Evolutionary conservation across 345 rosid genomes (phyloP).

Genomic region (Toxicodendron radicans): DNA sequence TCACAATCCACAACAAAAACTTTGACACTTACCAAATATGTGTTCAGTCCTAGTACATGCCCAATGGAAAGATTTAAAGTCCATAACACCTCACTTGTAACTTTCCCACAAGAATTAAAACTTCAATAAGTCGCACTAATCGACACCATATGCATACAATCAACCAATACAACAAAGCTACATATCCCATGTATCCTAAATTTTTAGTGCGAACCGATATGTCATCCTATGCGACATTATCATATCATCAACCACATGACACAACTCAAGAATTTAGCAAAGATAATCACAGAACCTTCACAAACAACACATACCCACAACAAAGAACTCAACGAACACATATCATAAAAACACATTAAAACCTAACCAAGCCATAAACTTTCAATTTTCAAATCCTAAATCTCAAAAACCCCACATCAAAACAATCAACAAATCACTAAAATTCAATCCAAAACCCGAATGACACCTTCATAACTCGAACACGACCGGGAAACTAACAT

Average conservation of each 20-base stretch:
- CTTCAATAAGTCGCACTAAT: background rate
- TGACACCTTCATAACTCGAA: too few relatives aligned
- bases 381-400: background rate
- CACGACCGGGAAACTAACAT: too few relatives aligned
- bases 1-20: background rate
- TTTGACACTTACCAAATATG: background rate
- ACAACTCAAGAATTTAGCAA: too few relatives aligned
- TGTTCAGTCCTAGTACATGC: background rate
- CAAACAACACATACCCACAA: background rate
- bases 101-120: background rate
- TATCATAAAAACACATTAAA: background rate
- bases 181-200: too few relatives aligned
- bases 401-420: background rate
- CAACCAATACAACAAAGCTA: background rate
- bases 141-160: background rate
- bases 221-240: too few relatives aligned
- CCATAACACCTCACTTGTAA: too few relatives aligned
- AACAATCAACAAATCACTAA: background rate
- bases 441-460: background rate
- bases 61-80: too few relatives aligned
- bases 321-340: background rate
- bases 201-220: too few relatives aligned
- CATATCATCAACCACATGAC: too few relatives aligned
- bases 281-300: too few relatives aligned
- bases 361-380: background rate